Evolutionary conservation across 2,329 filamentous ascomycete genomes (phyloP), one percentile per base, ranked within the genome.

Genomic region (Aspergillus ustus): DNA sequence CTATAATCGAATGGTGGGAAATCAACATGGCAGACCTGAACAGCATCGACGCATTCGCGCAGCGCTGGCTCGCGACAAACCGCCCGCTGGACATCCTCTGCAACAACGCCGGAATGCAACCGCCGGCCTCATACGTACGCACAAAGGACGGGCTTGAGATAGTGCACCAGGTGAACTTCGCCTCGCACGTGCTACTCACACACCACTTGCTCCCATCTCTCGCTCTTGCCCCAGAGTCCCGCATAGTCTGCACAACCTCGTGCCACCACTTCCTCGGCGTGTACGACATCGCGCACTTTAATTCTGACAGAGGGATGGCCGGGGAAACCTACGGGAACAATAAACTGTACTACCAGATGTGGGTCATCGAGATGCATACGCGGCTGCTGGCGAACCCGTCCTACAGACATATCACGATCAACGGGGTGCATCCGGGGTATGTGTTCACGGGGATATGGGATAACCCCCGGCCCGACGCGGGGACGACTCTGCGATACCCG

Each of bases 211-310:
- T 61, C 2, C 9, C 9, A 2, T 61, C 59, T 8, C 43, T 61
- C 19, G 59, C 59, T 3, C 43, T 25, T 2, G 40, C 22, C 2
- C 15, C 48, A 1, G 53, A 61, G 29, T 53, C 59, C 7, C 53
- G 59, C 2, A 53, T 61, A 8, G 43, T 61, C 13, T 61, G 59
- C 54, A 61, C 52, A 3, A 61, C 59, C 0, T 61, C 59, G 6
- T 61, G 46, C 52, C 31, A 40, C 45, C 45, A 54, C 19, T 60
- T 50, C 28, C n/a, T 44, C 4, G 58, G 51, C 5, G 2, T 19
- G 17, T 60, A 22, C 25, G 51, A 60, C 37, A 29, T 54, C 6
- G 51, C 29, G 2, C 51, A 57, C 15, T 57, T 57, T 48, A 57
- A 57, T 48, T 20, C 31, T 17, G 43, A 52, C 4, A 7, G 9